Conservation (phyloP, 176 grass and related monocot species). For the Musa acuminata region DNA sequence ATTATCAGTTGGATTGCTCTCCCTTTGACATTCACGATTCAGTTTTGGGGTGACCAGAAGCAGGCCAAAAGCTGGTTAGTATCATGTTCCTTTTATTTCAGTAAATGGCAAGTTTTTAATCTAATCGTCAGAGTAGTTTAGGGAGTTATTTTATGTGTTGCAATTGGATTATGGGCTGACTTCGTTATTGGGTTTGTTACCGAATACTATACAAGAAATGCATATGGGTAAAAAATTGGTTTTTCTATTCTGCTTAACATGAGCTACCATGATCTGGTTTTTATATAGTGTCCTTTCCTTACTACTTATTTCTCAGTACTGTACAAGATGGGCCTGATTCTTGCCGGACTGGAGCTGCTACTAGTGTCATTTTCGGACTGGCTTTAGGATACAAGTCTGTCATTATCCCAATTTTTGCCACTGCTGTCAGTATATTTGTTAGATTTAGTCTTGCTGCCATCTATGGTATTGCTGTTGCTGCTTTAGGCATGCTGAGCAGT, state of each 20-base stretch:
- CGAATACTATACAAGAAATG: slow-evolving; percentile 52
- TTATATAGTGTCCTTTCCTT: neutral
- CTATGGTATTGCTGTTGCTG: slow-evolving; percentile 42
- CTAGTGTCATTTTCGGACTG: slow-evolving; percentile 40
- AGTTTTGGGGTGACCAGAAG: slow-evolving; percentile 38
- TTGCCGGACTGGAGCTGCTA: slow-evolving; percentile 38
- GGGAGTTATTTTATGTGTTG: slow-evolving; percentile 43
- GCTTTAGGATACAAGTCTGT: slow-evolving; percentile 58
- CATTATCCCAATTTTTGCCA: slow-evolving; percentile 39
- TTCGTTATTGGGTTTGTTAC: slow-evolving; percentile 45
- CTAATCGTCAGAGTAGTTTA: neutral
- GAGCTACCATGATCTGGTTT: neutral
- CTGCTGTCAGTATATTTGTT: slow-evolving; percentile 33
- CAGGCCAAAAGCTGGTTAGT: slow-evolving; percentile 32
- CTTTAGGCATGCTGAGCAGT: slow-evolving; percentile 47
- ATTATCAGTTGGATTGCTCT: slow-evolving; percentile 35
- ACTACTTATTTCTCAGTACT: slow-evolving; percentile 14
- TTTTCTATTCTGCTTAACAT: neutral
- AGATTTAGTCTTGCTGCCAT: slow-evolving; percentile 40
- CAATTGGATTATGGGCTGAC: slow-evolving; percentile 46
- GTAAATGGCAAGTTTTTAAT: neutral
- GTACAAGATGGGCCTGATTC: slow-evolving; percentile 41
- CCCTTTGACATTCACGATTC: slow-evolving; percentile 41
- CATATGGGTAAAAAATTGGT: slow-evolving; percentile 22
- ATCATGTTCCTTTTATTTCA: neutral